Evolutionary conservation across 352 stramenopile genomes (phyloP), one percentile per base, ranked within the genome.

Genomic region (Phytophthora pisi): DNA sequence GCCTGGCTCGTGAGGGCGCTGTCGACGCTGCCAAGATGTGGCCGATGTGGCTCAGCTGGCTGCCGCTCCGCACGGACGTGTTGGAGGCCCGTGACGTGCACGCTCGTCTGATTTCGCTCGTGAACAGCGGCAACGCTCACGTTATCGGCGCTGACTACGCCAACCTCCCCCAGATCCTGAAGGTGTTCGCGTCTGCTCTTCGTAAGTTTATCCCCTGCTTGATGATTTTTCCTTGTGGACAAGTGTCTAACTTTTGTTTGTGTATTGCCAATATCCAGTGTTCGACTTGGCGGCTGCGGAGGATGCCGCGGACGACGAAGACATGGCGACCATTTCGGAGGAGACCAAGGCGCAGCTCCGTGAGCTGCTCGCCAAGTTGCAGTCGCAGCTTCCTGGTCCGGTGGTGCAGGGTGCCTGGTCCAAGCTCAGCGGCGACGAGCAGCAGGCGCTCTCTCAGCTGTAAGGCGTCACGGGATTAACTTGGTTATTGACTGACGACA

Each of bases 41-140:
- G 84, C 31, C 75, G 4, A 66, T 81, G 61, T 96, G 88, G 88
- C 84, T 96, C 65, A 81, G 78, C 71, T 96, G 88, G 82, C 70
- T 96, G 55, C 88, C 88, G 63, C 72, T 96, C 52, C 82, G 74
- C 54, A 93, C 82, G 31, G 88, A 96, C 57, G 84, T 87, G 18
- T 70, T 96, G 31, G 88, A 96, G 61, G 88, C 88, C 3, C 84
- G 79, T 11, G 86, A 93, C 8, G 74, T 96, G 40, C 88, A 96
- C 63, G 82, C 75, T 40, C 84, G 85, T 28, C 77, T 96, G 30
- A 79, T 96, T 61, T 57, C 75, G 36, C 77, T 92, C 24, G 75
- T 96, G 31, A 81, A 75, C 42, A 64, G 63, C 15, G 81, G 79
- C 56, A 86, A 93, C 67, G 56, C 72, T 34, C 73, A 90, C 54